Evolutionary conservation across 768 basidiomycete genomes (phyloP), one percentile per base, ranked within the genome.

Genomic region (Trametes punicea): DNA sequence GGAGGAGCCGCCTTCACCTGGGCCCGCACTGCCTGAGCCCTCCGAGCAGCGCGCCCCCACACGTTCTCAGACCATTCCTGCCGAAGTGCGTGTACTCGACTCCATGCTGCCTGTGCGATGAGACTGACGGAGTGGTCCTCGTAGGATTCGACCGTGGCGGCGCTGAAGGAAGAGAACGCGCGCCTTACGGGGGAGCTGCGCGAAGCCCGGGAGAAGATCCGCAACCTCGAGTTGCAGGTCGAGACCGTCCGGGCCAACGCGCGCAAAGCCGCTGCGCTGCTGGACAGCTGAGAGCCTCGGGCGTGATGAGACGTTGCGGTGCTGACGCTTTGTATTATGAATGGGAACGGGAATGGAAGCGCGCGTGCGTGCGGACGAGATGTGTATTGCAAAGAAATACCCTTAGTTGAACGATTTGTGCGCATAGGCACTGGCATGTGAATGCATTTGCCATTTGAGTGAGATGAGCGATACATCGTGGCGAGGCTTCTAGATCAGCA

Each of bases 211-310:
- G 84, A 85, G 70, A 83, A 88, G 74, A 93, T 95, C 50, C 77
- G 93, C 55, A 86, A 86, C 63, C 71, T 95, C 46, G 92, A 94
- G 73, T 67, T 93, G 56, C 88, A 91, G 72, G 82, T 93, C 18
- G 90, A 93, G 73, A 76, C 77, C 13, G 69, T 90, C 61, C 80
- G 80, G 55, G 83, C 84, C 16, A 93, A 92, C 64, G 88, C 90
- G 54, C 77, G 81, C 64, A 88, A 82, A 66, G 90, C 89, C 2
- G 86, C 87, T 11, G 81, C 87, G 67, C 75, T 85, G 33, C 68
- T 92, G 26, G 67, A 66, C 13, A 49, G 59, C 41, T 67, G 53
- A 64, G 47, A 33, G 55, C 41, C n/a, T 6, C 15, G 41, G 6
- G 21, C 23, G 41, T 11, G 23, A 25, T 25, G 41, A 10, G 23